phyloP scores from a whole-genome alignment of 192 early-diverging fungal species.

The Dissophora globulifera region DNA sequence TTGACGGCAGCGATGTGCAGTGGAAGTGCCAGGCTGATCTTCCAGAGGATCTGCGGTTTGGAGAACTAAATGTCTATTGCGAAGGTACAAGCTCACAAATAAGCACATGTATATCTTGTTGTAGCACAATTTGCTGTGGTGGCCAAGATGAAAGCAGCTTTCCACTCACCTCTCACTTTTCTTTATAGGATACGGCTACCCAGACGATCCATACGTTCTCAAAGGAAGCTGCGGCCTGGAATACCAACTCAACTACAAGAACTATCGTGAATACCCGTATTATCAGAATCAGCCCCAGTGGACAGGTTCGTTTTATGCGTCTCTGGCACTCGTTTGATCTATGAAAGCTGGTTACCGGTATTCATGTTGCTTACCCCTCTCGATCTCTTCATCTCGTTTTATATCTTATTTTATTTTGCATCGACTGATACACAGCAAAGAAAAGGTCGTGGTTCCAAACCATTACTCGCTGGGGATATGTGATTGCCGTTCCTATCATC shows the following conservation, averaged over 20 bases:
- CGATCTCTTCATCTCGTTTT: too few species aligned
- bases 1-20: slow-evolving; percentile 59
- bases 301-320: too few species aligned
- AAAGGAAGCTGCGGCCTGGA: slow-evolving; percentile 58
- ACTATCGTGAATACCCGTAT: too few species aligned
- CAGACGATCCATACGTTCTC: slow-evolving; percentile 57
- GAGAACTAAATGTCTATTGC: slow-evolving; percentile 53
- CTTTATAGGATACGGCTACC: slow-evolving; percentile 37
- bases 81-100: slow-evolving; percentile 48
- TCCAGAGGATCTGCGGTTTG: slow-evolving; percentile 51
- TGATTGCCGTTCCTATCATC: too few species aligned
- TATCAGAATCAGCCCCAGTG: background rate
- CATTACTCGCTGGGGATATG: slow-evolving; percentile 10
- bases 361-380: too few species aligned
- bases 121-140: too few species aligned
- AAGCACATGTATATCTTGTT: too few species aligned
- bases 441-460: slow-evolving; percentile 20
- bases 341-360: too few species aligned
- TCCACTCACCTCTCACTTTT: background rate
- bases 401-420: too few species aligned
- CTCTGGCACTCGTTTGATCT: too few species aligned
- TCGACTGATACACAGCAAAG: slow-evolving; percentile 25
- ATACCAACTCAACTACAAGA: slow-evolving; percentile 45
- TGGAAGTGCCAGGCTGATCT: slow-evolving; percentile 61
- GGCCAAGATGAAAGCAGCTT: too few species aligned